Conservation (phyloP, 2,329 filamentous ascomycete genomes). For the Xylariaceae sp. region DNA sequence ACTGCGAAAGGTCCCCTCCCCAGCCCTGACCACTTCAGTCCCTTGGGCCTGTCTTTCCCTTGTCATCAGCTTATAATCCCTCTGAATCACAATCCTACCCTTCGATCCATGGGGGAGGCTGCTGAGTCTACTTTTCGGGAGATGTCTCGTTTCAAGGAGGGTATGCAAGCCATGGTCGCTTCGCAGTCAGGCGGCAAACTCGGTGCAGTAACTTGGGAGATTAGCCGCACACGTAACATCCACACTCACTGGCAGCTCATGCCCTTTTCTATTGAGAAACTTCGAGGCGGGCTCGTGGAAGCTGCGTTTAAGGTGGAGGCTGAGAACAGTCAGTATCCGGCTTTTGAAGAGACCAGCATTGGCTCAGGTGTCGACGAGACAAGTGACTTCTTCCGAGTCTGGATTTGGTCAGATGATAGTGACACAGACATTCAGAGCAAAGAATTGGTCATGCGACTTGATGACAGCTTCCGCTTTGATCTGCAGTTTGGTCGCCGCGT, state of each 20-base stretch:
- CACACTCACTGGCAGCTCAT: slow-evolving; percentile 94
- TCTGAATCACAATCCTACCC: slow-evolving; percentile 72
- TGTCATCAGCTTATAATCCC: slow-evolving; percentile 90
- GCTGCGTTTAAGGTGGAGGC: slow-evolving; percentile 86
- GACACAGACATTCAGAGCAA: slow-evolving; percentile 57
- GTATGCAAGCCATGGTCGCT: slow-evolving; percentile 77
- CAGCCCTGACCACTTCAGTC: slow-evolving; percentile 60
- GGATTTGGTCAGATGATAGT: slow-evolving; percentile 66
- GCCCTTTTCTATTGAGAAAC: slow-evolving; percentile 64
- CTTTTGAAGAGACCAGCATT: slow-evolving; percentile 45
- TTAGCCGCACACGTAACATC: slow-evolving; percentile 74
- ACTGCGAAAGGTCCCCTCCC: slow-evolving; percentile 88
- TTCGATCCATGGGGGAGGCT: slow-evolving; percentile 61
- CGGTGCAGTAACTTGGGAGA: slow-evolving; percentile 88
- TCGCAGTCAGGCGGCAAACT: slow-evolving; percentile 52
- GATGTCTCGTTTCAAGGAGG: slow-evolving; percentile 75
- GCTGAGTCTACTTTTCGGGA: slow-evolving; percentile 65
- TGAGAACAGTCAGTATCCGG: slow-evolving; percentile 62
- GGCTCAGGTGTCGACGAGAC: slow-evolving; percentile 45
- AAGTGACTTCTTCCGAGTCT: slow-evolving; percentile 74
- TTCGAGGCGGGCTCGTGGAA: slow-evolving; percentile 73
- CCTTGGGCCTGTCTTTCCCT: slow-evolving; percentile 67
- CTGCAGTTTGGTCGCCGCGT: slow-evolving; percentile 86
- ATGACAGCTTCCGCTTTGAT: slow-evolving; percentile 73
- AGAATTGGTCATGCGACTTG: slow-evolving; percentile 70